Conservation (phyloP, 2,329 filamentous ascomycete genomes). For the Botrytis cinerea region DNA sequence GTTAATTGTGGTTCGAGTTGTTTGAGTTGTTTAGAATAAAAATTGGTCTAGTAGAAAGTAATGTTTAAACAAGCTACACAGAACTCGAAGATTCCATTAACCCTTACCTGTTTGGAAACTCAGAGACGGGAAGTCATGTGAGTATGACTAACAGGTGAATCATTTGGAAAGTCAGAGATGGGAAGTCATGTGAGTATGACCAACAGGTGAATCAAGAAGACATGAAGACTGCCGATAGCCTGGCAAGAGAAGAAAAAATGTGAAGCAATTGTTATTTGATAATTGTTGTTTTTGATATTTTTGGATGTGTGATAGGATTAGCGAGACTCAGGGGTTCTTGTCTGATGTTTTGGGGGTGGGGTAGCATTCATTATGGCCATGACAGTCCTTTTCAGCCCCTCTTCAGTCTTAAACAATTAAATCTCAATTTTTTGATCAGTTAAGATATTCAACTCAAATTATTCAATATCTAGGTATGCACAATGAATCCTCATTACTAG, state of each 20-base stretch:
- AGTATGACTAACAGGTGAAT: neutral
- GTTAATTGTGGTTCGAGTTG: neutral
- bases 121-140: neutral
- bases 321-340: slow-evolving; percentile 8
- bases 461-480: neutral
- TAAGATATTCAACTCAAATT: neutral
- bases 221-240: too few relatives aligned
- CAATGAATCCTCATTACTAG: neutral
- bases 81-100: neutral
- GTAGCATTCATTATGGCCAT: neutral
- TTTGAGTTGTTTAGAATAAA: neutral
- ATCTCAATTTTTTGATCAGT: neutral
- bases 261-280: neutral
- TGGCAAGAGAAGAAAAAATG: neutral
- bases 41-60: accelerated
- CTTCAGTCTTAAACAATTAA: neutral
- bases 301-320: neutral
- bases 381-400: neutral
- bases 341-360: neutral
- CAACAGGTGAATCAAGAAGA: neutral
- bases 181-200: neutral
- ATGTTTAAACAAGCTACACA: neutral
- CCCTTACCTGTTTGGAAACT: neutral
- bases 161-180: neutral
- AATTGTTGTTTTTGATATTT: neutral